phyloP scores from a whole-genome alignment of 2,329 filamentous ascomycete species.

The Triangularia verruculosa region DNA sequence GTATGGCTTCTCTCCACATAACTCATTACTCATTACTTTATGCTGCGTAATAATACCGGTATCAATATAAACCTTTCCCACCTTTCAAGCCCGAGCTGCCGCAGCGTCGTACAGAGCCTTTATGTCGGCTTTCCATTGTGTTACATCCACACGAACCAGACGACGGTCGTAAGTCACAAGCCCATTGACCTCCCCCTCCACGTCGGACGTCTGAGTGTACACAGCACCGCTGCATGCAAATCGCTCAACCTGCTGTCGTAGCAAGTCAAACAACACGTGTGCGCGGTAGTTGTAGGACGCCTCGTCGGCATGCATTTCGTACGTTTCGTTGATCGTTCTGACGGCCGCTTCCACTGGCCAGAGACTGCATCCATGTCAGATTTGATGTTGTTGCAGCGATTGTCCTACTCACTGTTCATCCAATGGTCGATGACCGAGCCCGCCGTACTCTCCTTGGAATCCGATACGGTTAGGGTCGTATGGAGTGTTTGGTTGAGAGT shows the following conservation, averaged over 20 bases:
- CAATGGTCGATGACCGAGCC: conserved; percentile 63
- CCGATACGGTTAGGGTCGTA: conserved; percentile 60
- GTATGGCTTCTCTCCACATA: not conserved
- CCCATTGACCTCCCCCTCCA: conserved; percentile 72
- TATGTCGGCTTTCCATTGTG: conserved; percentile 61
- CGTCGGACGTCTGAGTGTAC: conserved; percentile 72
- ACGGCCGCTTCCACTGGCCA: conserved; percentile 63
- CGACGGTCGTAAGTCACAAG: conserved; percentile 67
- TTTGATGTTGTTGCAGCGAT: not conserved
- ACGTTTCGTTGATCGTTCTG: conserved; percentile 61
- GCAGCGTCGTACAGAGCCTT: conserved; percentile 58
- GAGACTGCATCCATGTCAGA: conserved; percentile 41
- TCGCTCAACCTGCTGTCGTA: conserved; percentile 57
- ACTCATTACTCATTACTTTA: not conserved
- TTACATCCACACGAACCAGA: conserved; percentile 52
- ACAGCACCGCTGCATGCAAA: conserved; percentile 66
- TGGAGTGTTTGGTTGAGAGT: conserved; percentile 54
- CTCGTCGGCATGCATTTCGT: conserved; percentile 59
- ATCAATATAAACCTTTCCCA: not conserved
- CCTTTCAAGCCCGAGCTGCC: not conserved
- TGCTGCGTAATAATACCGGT: not conserved
- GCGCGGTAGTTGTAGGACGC: conserved; percentile 66
- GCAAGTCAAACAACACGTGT: conserved; percentile 56
- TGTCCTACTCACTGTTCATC: conserved; percentile 51
- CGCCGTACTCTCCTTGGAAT: conserved; percentile 70